Evolutionary conservation across 2,329 filamentous ascomycete species (phyloP).

Genomic region (Gliomastix tumulicola): DNA sequence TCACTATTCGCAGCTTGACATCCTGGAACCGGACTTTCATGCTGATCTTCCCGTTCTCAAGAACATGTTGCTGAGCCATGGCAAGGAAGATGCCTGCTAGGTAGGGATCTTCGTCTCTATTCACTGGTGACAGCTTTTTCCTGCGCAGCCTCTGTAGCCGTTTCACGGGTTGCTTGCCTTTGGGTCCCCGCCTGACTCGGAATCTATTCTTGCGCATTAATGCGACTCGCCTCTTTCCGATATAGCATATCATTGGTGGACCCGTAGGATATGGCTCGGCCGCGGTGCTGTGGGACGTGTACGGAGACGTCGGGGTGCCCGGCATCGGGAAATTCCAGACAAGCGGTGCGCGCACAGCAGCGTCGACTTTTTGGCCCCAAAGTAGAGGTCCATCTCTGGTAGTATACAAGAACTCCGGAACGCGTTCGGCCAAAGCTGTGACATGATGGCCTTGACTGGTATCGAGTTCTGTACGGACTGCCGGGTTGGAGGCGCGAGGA

Average conservation of each 20-base stretch:
- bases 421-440: constrained; percentile 32
- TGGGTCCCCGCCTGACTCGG: constrained; percentile 33
- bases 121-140: constrained; percentile 37
- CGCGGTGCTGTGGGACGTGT: no score
- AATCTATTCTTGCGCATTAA: constrained; percentile 39
- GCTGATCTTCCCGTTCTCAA: no score
- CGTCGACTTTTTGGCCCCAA: constrained; percentile 34
- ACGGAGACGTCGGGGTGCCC: no score
- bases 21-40: constrained; percentile 28
- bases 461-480: constrained; percentile 26
- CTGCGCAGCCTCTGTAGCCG: constrained; percentile 38
- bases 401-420: constrained; percentile 19
- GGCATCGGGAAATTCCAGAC: constrained; percentile 37
- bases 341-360: constrained; percentile 39
- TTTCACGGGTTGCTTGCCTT: constrained; percentile 38
- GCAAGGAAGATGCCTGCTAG: constrained; percentile 45
- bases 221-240: constrained; percentile 38
- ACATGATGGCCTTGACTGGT: constrained; percentile 35
- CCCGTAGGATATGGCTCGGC: no score
- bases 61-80: constrained; percentile 51
- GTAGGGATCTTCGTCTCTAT: constrained; percentile 44
- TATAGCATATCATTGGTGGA: constrained; percentile 33
- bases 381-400: constrained; percentile 41
- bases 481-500: constrained; percentile 25
- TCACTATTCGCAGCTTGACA: constrained; percentile 42